Conservation (phyloP, 106 monocot genomes). For the Acorus gramineus region DNA sequence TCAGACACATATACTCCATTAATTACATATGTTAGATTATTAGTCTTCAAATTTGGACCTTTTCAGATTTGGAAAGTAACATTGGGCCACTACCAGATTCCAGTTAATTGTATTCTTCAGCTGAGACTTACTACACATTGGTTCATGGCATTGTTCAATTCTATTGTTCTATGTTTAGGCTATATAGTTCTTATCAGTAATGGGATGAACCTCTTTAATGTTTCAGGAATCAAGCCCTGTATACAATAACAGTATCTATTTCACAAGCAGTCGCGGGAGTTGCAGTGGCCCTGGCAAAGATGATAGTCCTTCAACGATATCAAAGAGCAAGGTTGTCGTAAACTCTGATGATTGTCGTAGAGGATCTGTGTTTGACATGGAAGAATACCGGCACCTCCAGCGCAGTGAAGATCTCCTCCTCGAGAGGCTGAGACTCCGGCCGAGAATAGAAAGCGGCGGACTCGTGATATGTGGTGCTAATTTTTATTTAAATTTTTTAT, state of each 20-base stretch:
- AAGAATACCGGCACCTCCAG: constrained; percentile 39
- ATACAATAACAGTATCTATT: constrained; percentile 5
- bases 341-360: constrained; percentile 9
- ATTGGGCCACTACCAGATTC: no score
- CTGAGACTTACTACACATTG: no score
- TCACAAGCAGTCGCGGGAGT: constrained; percentile 40
- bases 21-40: no score
- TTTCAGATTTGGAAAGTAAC: no score
- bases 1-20: no score
- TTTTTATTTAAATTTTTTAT: no score
- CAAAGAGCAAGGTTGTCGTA: constrained; percentile 4
- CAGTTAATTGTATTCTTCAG: no score
- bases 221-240: constrained; percentile 32
- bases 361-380: constrained; percentile 38
- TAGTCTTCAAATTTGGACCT: no score
- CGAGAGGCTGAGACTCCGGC: constrained; percentile 39
- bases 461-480: constrained; percentile 34
- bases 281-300: constrained; percentile 39
- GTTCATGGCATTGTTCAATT: not conserved
- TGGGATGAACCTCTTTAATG: not conserved
- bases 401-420: constrained; percentile 37
- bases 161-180: constrained; percentile 1
- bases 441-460: constrained; percentile 55
- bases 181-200: not conserved
- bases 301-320: constrained; percentile 7